Base-by-base conservation (phyloP, 352 stramenopile species). In the Aphanomyces stellatus region DNA sequence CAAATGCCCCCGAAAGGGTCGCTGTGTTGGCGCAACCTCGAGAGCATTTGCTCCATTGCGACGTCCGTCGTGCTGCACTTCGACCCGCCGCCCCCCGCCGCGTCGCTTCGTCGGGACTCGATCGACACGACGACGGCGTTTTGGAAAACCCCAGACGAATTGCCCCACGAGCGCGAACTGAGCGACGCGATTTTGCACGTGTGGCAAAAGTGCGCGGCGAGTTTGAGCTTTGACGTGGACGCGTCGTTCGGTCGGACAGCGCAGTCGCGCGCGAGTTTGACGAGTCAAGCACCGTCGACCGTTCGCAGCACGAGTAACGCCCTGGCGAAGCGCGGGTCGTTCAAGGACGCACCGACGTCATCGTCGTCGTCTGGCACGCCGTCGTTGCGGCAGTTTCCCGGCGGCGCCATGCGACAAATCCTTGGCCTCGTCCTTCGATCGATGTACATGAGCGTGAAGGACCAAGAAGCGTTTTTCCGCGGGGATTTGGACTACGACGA, bases 51-150 rank as follows among this genome's bases (percentile, higher is more conserved):
- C 35, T 91, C 80, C 0, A 70, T 93, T 24, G 77, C 75, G 5
- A 78, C 85, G 42, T 79, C 82, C 30, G 81, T 91, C n/a, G 85
- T 91, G 7, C 72, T 93, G 24, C 85, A 93, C 56, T 93, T 91
- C 53, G 82, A 93, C 51, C 85, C 85, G 1, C n/a, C n/a, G n/a
- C 81, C 90, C 62, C 87, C 81, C 7, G 71, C 90, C 0, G 19
- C 80, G 82, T 19, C 60, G 65, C n/a, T 71, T 88, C 27, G 82
- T 83, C 60, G 82, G 78, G 24, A 71, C 22, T 68, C 53, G 33
- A 33, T 42, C 33, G 65, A 60, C 41, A 75, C 73, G 15, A 70
- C 64, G 2, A 22, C 59, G 22, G 78, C 88, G 0, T 93, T 88
- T 62, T 93, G 85, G 85, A 88, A 81, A 49, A 90, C 82, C 51